A percentile compares a stretch with the other conserved stretches of the same genome.
Evolutionary conservation across 192 early-diverging fungal species (phyloP).

Genomic region (Spizellomyces punctatus): DNA sequence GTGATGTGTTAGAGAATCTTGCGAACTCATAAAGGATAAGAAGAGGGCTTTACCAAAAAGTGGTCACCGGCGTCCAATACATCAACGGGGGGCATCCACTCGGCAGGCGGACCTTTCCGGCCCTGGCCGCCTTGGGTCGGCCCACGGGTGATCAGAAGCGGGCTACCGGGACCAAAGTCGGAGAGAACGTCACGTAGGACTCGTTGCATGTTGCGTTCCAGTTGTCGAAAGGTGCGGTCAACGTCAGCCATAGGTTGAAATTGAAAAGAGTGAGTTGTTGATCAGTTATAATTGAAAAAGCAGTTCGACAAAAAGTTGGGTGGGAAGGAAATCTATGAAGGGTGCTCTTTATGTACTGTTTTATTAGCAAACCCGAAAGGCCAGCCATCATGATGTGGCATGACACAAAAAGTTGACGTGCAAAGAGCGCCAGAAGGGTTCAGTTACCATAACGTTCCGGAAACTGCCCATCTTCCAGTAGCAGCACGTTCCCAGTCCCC

Average conservation of each 20-base stretch:
- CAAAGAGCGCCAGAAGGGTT: too few species aligned
- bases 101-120: neutral
- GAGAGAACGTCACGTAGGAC: conserved; percentile 1
- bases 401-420: too few species aligned
- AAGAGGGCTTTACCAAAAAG: neutral
- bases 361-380: too few species aligned
- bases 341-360: too few species aligned
- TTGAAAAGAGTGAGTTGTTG: neutral
- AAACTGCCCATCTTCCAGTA: too few species aligned
- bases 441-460: too few species aligned
- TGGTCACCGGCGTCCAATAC: conserved; percentile 2
- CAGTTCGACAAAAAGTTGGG: too few species aligned
- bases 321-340: too few species aligned
- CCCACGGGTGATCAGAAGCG: too few species aligned
- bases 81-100: conserved; percentile 9
- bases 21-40: neutral
- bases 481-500: too few species aligned
- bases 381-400: too few species aligned
- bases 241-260: neutral
- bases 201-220: conserved; percentile 8
- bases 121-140: neutral
- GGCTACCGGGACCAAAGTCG: neutral
- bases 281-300: neutral
- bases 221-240: neutral
- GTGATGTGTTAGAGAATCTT: too few species aligned